Evolutionary conservation across 495 filamentous ascomycete genomes (phyloP), one percentile per base, ranked within the genome.

Genomic region (Penicillium soppii): DNA sequence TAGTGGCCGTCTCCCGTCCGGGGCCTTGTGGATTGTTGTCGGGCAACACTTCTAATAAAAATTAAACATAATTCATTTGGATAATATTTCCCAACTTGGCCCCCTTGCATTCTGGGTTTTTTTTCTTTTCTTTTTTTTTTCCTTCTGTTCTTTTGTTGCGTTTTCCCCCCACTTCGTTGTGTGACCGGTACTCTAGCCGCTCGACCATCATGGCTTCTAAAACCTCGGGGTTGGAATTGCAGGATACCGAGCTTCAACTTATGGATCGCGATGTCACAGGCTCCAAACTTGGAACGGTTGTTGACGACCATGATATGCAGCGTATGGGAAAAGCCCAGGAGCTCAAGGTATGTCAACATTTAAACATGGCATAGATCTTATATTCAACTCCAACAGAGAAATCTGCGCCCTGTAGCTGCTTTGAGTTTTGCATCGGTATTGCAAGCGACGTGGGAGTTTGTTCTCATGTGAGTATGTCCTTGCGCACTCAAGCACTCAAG

Each of bases 401-500:
- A 65, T 23, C 19, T 65, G 19, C 58, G 58, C 30, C 62, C 59
- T 5, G 15, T 65, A 10, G 62, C 62, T 17, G 62, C 62, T 26
- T 49, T 65, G 21, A 62, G 59, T 44, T 65, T 62, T 53, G 47
- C 62, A 22, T 58, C 62, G 2, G 58, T 65, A 15, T 27, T 65
- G 22, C 62, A 65, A 40, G 62, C 58, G 12, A 65, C 62, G 3
- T 65, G 62, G 62, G 62, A 65, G 38, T 65, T 56, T 38, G 43
- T 65, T 53, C 22, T 65, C 5, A 56, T 65, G 62, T 65, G 10
- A 47, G 50, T 43, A 36, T 19, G 32, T 21, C 2, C n/a, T n/a
- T n/a, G n/a, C n/a, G n/a, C n/a, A n/a, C n/a, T n/a, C n/a, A n/a
- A n/a, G n/a, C n/a, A n/a, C n/a, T n/a, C n/a, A n/a, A n/a, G 4